Evolutionary conservation across 441 rosid genomes (phyloP), one percentile per base, ranked within the genome.

Genomic region (Erodium texanum): DNA sequence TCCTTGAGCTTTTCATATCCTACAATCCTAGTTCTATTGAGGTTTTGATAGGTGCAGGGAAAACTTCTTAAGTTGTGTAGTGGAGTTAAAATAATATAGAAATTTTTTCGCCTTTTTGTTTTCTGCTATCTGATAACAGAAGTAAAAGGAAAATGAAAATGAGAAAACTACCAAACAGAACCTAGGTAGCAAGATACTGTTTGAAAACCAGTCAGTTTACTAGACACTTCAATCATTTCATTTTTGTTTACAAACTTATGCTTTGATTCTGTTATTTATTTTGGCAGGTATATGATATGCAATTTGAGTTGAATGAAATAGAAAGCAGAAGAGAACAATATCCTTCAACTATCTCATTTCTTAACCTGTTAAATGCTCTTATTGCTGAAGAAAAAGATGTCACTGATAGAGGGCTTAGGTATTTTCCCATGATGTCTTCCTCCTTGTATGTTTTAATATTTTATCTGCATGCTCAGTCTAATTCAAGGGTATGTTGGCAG

Each of bases 301-400:
- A 87, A 76, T 94, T 85, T 80, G 99, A 94, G 84, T 80, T 94
- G 80, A 92, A 94, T 83, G 99, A 94, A 84, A 85, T 94, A 70
- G 99, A 94, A 84, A 96, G 96, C 69, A 89, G 99, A 78, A 88
- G 84, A 72, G 99, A 94, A 80, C 86, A 79, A 56, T 94, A 92
- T 77, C 94, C 98, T 72, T 94, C 99, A 16, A 92, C 98, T 19
- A 82, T 94, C 74, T 92, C 99, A 64, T 91, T 92, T 81, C 88
- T 94, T 74, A 89, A 87, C 76, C 86, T 94, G 68, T 77, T 94
- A 71, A 94, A 94, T 81, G 73, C 86, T 81, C 92, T 94, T 74
- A 89, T 94, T 79, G 81, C 90, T 3, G 96, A 91, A 75, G 99
- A 94, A 82, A 92, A 79, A 78, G 97, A 94, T 78, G 80, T 79